Conservation (phyloP, 257 asterid species). For the Solanum clarkiae region DNA sequence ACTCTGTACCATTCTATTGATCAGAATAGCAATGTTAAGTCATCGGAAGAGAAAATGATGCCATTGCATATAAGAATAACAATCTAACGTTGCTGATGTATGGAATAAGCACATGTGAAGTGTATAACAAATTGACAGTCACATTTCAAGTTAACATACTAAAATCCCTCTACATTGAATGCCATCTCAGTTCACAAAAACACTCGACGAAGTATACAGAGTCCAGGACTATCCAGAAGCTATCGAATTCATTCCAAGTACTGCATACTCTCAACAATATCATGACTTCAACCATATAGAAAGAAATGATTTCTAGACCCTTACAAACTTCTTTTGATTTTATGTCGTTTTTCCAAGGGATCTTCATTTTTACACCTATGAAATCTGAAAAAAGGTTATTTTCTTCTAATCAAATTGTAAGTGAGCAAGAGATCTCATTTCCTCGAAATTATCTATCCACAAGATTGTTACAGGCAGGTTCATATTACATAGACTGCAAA, state of each 20-base stretch:
- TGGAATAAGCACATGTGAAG: neutral
- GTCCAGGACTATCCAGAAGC: neutral
- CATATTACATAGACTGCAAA: neutral
- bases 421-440: no score
- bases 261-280: neutral
- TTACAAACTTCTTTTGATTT: no score
- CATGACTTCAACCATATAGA: neutral
- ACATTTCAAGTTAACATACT: neutral
- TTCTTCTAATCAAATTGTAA: neutral
- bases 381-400: neutral
- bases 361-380: neutral
- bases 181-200: neutral
- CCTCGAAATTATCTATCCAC: neutral
- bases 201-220: neutral
- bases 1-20: no score
- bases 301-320: no score
- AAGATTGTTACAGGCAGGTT: neutral
- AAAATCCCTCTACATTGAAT: neutral
- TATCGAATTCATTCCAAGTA: neutral
- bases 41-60: neutral
- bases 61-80: neutral
- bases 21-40: no score
- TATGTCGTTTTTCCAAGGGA: no score
- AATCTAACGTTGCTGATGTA: no score
- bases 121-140: neutral